These are phyloP conservation scores for Fusarium virguliforme DNA, from an alignment of 2,329 filamentous ascomycete genomes.

Conservation along the genomic window DNA sequence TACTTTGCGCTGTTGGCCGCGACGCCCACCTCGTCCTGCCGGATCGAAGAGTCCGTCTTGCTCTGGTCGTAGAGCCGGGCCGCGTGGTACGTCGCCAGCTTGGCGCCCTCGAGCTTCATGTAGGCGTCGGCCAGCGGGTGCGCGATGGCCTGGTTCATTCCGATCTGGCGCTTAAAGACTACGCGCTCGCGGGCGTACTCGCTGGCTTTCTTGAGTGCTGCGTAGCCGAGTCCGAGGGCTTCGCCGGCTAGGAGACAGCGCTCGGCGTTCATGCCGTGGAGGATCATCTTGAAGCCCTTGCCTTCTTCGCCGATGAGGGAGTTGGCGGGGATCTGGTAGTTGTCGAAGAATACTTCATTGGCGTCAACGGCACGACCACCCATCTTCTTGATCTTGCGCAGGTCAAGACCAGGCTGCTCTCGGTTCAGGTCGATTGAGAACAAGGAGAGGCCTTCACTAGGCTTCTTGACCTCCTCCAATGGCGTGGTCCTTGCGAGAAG, in stretches of 20 bases:
- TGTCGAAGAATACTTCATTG: conserved; percentile 91
- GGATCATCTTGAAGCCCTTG: conserved; percentile 83
- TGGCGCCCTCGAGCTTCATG: conserved; percentile 76
- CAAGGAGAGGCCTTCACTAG: conserved; percentile 82
- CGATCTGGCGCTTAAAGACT: conserved; percentile 77
- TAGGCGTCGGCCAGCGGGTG: conserved; percentile 78
- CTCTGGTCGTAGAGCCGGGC: conserved; percentile 73
- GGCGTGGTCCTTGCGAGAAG: conserved; percentile 84
- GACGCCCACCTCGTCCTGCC: conserved; percentile 72
- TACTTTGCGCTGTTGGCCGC: conserved; percentile 82
- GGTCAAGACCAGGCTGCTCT: conserved; percentile 70
- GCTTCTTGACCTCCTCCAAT: conserved; percentile 76
- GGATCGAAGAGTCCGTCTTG: conserved; percentile 66
- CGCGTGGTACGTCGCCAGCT: conserved; percentile 77
- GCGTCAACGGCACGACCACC: conserved; percentile 86
- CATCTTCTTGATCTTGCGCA: conserved; percentile 87
- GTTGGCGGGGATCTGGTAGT: conserved; percentile 76
- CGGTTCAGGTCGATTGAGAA: conserved; percentile 86
- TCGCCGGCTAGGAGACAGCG: conserved; percentile 83
- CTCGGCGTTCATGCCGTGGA: conserved; percentile 87
- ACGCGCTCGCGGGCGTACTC: conserved; percentile 77
- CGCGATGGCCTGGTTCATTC: conserved; percentile 76
- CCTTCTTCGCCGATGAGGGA: conserved; percentile 80
- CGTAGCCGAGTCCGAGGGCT: conserved; percentile 85
- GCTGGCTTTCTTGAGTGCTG: conserved; percentile 74